These are phyloP conservation scores for Gossypioides kirkii DNA, from an alignment of 345 rosid genomes.

Conservation along the genomic window DNA sequence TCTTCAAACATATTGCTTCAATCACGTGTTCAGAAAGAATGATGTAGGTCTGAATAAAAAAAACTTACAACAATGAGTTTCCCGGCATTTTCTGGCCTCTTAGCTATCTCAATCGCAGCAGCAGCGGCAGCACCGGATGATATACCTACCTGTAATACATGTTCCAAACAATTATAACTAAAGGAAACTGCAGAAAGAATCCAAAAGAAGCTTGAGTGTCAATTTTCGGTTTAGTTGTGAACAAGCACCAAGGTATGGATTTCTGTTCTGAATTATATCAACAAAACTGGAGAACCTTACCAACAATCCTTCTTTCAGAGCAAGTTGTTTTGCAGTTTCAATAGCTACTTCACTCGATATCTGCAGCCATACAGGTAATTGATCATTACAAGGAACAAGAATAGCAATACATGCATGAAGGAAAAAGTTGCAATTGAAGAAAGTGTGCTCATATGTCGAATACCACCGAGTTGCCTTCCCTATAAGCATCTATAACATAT, in stretches of 20 bases:
- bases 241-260: neutral
- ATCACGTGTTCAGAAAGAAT: neutral
- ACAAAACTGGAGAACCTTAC: slow-evolving; percentile 17
- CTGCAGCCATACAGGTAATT: slow-evolving; percentile 20
- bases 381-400: neutral
- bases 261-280: neutral
- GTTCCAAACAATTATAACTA: neutral
- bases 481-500: neutral
- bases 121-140: slow-evolving; percentile 64
- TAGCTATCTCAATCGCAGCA: slow-evolving; percentile 50
- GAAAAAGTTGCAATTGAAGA: neutral
- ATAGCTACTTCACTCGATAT: slow-evolving; percentile 54
- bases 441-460: neutral
- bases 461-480: neutral
- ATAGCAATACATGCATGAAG: neutral
- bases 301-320: slow-evolving; percentile 57
- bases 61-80: slow-evolving; percentile 62
- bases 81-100: slow-evolving; percentile 61
- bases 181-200: neutral
- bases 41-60: neutral
- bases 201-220: neutral
- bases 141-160: slow-evolving; percentile 52
- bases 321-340: slow-evolving; percentile 50
- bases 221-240: neutral
- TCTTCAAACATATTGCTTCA: neutral